Percentiles rank a stretch among this genome's conserved stretches.
Evolutionary conservation across 2,329 filamentous ascomycete species (phyloP).

Genomic region (Pezicula neosporulosa): DNA sequence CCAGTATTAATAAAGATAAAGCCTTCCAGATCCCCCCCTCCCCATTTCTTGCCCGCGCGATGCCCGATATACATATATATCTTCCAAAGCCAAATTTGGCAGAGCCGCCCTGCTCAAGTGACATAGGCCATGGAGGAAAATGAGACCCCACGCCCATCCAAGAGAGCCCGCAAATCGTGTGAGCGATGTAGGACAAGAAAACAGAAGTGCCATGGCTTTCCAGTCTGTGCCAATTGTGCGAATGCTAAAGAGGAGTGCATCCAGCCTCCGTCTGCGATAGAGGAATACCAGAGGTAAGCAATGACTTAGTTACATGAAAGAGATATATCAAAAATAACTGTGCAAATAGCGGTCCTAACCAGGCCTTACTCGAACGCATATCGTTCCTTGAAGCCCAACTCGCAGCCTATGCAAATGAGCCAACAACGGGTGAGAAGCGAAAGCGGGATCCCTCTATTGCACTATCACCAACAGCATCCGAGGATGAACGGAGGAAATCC

Average conservation of each 20-base stretch:
- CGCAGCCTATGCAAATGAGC: conserved; percentile 16
- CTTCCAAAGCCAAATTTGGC: too few relatives aligned
- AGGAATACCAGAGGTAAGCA: conserved; percentile 25
- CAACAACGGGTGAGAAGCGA: conserved; percentile 4
- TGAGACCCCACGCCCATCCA: conserved; percentile 22
- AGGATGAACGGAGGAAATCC: conserved; percentile 10
- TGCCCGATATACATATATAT: too few relatives aligned
- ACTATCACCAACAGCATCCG: conserved; percentile 7
- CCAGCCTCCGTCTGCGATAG: conserved; percentile 22
- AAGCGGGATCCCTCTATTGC: conserved; percentile 6
- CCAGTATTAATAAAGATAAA: too few relatives aligned
- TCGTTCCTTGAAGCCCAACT: conserved; percentile 23
- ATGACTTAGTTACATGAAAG: conserved; percentile 22
- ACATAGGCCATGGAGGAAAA: conserved; percentile 3
- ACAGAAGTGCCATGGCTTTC: conserved; percentile 24
- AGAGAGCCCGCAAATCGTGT: conserved; percentile 22
- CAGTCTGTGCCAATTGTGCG: conserved; percentile 21
- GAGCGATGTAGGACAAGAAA: conserved; percentile 21
- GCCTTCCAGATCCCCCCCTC: too few relatives aligned
- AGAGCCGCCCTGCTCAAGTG: too few relatives aligned
- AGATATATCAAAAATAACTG: background rate
- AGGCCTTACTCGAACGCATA: conserved; percentile 20
- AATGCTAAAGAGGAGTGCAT: conserved; percentile 22
- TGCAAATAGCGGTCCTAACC: conserved; percentile 17
- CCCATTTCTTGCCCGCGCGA: too few relatives aligned